Evolutionary conservation across 352 stramenopile genomes (phyloP), one percentile per base, ranked within the genome.

Genomic region (Lagenidium giganteum): DNA sequence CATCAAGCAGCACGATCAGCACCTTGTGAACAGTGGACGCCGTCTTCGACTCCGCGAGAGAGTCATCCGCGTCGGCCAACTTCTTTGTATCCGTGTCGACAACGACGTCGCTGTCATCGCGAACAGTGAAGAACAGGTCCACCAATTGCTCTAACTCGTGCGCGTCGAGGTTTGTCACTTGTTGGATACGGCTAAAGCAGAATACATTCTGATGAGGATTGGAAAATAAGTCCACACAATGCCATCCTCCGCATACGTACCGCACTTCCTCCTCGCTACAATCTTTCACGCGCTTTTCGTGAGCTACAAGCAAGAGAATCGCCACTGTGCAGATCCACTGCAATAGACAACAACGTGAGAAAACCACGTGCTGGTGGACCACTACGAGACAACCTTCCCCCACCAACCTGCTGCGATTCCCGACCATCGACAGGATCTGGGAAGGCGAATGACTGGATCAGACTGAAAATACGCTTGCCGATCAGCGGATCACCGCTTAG

Each of bases 241-340:
- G 50, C 16, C 39, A 11, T 18, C 24, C 40, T 36, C 16, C 5
- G 37, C 16, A 25, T 24, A 38, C 31, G n/a, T 41, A 91, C 72
- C 67, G 63, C 34, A 74, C 47, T 9, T 77, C 41, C 3, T 60
- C 71, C 29, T 67, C 51, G 9, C 46, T 31, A 8, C 83, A 48
- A 24, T 67, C 71, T 2, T 64, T 42, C 0, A 50, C 55, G 14
- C 67, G 70, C 5, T 83, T 70, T 8, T 59, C 38, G 34, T 91
- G 75, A 14, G 62, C 73, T 16, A 87, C 66, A 26, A 91, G 53
- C 38, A 93, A 50, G 27, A 91, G 37, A 33, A 91, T 57, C n/a
- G 62, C 58, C 5, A 73, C 68, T 5, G 88, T 52, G 27, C 79
- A 91, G 8, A 44, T 67, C 78, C 78, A 90, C 78, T 90, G 28